Evolutionary conservation across 352 stramenopile species (phyloP).

Genomic region (Phytophthora nicotianae): DNA sequence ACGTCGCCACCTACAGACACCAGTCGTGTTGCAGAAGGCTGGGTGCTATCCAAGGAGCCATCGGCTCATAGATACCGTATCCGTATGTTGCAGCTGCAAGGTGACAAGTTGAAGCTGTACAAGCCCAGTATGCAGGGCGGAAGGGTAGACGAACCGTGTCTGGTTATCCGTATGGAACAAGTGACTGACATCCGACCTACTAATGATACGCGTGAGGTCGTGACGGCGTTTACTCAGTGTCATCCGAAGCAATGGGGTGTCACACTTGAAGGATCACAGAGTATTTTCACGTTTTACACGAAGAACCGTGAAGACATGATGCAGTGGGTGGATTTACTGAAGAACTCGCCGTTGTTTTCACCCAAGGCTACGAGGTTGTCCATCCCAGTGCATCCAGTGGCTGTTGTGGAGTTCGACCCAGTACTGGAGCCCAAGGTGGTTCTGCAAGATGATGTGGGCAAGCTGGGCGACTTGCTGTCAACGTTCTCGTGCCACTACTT

Average conservation of each 20-base stretch:
- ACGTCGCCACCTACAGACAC: conserved; percentile 31
- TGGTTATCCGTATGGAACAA: conserved; percentile 82
- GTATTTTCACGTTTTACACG: conserved; percentile 89
- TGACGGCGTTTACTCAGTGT: conserved; percentile 82
- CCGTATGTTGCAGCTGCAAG: conserved; percentile 84
- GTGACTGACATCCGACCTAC: conserved; percentile 85
- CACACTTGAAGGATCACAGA: conserved; percentile 79
- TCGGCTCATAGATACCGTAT: conserved; percentile 76
- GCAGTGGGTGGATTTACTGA: conserved; percentile 88
- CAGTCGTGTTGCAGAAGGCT: conserved; percentile 77
- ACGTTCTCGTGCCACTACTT: conserved; percentile 76
- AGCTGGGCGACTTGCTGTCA: conserved; percentile 75
- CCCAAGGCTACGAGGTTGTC: conserved; percentile 57
- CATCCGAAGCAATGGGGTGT: conserved; percentile 88
- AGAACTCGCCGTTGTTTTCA: conserved; percentile 85
- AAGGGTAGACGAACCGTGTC: conserved; percentile 66
- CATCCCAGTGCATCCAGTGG: conserved; percentile 82
- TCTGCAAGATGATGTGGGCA: conserved; percentile 71
- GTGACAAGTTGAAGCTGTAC: conserved; percentile 81
- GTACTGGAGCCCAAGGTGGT: conserved; percentile 73
- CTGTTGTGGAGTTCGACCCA: conserved; percentile 76
- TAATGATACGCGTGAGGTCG: conserved; percentile 78
- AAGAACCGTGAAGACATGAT: conserved; percentile 76
- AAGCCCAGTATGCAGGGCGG: conserved; percentile 86
- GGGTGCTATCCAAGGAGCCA: conserved; percentile 86